These are phyloP conservation scores for Mucor ambiguus DNA, from an alignment of 371 early-diverging fungal species.

Conservation along the genomic window DNA sequence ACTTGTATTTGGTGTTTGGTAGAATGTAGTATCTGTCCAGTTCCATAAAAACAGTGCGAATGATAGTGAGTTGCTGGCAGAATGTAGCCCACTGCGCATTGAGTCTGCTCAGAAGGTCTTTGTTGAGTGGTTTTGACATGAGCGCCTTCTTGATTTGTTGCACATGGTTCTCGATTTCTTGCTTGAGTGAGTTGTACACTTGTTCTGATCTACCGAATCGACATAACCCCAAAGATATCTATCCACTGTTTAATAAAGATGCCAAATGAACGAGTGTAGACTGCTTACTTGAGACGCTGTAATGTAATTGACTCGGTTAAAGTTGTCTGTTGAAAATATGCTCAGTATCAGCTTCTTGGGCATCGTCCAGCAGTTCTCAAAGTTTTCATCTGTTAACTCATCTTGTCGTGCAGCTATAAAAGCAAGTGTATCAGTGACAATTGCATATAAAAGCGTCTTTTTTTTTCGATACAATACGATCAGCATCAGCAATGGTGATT, in stretches of 20 bases:
- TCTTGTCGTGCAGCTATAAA: conserved; percentile 51
- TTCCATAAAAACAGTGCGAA: conserved; percentile 86
- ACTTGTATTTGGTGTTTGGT: conserved; percentile 64
- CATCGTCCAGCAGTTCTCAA: conserved; percentile 37
- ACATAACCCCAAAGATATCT: conserved; percentile 79
- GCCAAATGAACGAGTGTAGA: background rate
- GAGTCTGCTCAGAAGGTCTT: conserved; percentile 4
- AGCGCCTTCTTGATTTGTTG: background rate
- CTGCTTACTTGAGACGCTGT: conserved; percentile 6
- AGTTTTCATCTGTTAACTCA: conserved; percentile 65
- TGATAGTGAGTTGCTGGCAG: conserved; percentile 48
- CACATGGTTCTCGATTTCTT: conserved; percentile 50
- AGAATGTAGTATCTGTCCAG: conserved; percentile 90
- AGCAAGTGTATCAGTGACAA: background rate
- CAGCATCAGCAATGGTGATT: conserved; percentile 65
- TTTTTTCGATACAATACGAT: conserved; percentile 42
- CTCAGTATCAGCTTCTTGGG: conserved; percentile 1
- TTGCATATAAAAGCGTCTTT: background rate
- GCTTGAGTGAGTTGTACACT: conserved; percentile 63
- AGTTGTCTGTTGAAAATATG: conserved; percentile 5
- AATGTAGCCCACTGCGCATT: conserved; percentile 52
- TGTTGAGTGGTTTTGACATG: background rate
- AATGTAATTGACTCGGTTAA: background rate
- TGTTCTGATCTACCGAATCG: conserved; percentile 69
- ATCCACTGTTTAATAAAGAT: background rate